phyloP scores from a whole-genome alignment of 1,139 yeast species.

The Yarrowia galli region DNA sequence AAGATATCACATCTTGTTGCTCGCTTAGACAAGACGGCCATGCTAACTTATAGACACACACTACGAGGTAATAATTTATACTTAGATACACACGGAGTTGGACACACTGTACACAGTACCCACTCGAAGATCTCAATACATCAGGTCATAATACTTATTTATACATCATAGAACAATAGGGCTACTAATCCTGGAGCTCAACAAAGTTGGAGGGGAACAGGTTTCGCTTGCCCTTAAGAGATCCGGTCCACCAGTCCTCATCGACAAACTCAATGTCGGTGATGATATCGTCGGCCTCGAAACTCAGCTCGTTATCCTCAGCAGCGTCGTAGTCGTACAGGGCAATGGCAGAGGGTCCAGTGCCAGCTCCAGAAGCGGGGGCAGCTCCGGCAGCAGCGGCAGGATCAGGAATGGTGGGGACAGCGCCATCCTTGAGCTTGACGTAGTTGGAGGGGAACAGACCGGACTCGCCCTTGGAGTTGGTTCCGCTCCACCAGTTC shows the following conservation, averaged over 20 bases:
- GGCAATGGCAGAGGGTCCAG: slow-evolving; percentile 70
- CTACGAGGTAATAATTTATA: not conserved
- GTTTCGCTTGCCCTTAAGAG: slow-evolving; percentile 75
- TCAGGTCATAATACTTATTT: slow-evolving; percentile 25
- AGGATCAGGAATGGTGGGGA: slow-evolving; percentile 41
- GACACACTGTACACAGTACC: too few relatives aligned
- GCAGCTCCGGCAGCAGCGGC: slow-evolving; percentile 47
- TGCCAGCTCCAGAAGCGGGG: slow-evolving; percentile 40
- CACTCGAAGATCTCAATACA: not conserved
- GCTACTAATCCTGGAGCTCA: slow-evolving; percentile 51
- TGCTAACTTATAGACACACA: slow-evolving; percentile 15
- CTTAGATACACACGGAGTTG: too few relatives aligned
- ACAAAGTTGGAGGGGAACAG: slow-evolving; percentile 94
- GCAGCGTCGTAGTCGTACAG: slow-evolving; percentile 87
- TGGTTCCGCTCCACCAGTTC: slow-evolving; percentile 85
- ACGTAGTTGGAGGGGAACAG: slow-evolving; percentile 80
- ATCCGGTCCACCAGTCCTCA: slow-evolving; percentile 98
- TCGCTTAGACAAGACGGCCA: not conserved
- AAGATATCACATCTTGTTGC: not conserved
- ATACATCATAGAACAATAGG: slow-evolving; percentile 16
- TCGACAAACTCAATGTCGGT: slow-evolving; percentile 86
- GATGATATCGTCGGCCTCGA: slow-evolving; percentile 82
- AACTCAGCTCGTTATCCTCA: slow-evolving; percentile 87
- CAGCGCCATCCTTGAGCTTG: slow-evolving; percentile 51
- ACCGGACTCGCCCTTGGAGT: slow-evolving; percentile 67